Conservation (phyloP, 2,329 filamentous ascomycete genomes). For the Stylonectria norvegica region DNA sequence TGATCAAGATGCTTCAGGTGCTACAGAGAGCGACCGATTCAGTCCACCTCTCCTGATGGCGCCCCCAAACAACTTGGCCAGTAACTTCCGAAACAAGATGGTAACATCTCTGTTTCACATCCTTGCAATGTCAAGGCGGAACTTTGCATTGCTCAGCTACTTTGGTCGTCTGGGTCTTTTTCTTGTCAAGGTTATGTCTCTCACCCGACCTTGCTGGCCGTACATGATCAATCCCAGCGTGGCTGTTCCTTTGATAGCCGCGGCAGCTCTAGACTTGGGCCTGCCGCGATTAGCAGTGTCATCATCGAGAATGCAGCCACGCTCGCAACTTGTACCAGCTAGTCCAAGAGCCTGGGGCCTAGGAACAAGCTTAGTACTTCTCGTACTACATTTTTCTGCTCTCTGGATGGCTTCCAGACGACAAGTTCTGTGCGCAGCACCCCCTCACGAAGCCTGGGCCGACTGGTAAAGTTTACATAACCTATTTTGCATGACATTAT, state of each 20-base stretch:
- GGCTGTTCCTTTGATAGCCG: slow-evolving; percentile 61
- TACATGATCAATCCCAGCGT: slow-evolving; percentile 63
- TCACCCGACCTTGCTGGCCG: slow-evolving; percentile 69
- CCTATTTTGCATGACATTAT: too few species aligned
- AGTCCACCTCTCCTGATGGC: slow-evolving; percentile 48
- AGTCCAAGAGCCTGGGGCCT: slow-evolving; percentile 28
- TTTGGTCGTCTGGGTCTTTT: slow-evolving; percentile 59
- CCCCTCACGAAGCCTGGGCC: slow-evolving; percentile 27
- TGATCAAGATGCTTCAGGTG: slow-evolving; percentile 13
- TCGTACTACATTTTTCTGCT: slow-evolving; percentile 32
- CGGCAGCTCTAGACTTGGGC: slow-evolving; percentile 66
- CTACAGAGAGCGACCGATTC: slow-evolving; percentile 14
- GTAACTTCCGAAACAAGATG: slow-evolving; percentile 32
- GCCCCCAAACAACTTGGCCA: slow-evolving; percentile 40
- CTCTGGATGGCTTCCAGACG: slow-evolving; percentile 35
- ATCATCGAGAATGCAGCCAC: slow-evolving; percentile 8
- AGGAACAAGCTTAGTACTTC: slow-evolving; percentile 29
- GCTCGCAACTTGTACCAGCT: slow-evolving; percentile 12
- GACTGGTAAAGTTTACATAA: too few species aligned
- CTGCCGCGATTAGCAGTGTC: slow-evolving; percentile 28
- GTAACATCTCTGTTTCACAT: slow-evolving; percentile 35
- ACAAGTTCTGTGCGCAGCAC: slow-evolving; percentile 32
- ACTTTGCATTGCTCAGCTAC: slow-evolving; percentile 28
- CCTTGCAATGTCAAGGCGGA: too few species aligned
- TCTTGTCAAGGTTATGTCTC: slow-evolving; percentile 61